Percentiles rank a stretch among this genome's conserved stretches.
Evolutionary conservation across 1,284 basidiomycete genomes (phyloP).

Genomic region (Sanghuangporus sanghuang): DNA sequence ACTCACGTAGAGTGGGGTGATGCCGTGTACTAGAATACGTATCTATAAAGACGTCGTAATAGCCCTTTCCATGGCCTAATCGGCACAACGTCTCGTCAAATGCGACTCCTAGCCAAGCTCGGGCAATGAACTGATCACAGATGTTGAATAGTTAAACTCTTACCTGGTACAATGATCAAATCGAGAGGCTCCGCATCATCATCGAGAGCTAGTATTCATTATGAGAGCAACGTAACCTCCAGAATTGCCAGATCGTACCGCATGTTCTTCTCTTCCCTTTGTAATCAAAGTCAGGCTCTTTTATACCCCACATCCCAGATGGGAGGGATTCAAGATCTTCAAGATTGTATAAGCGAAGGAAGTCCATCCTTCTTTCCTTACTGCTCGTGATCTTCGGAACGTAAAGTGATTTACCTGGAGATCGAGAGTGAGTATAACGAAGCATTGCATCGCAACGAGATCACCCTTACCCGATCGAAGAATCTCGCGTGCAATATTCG

Average conservation of each 20-base stretch:
- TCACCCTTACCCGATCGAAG: constrained; percentile 40
- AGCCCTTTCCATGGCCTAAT: constrained; percentile 76
- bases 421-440: neutral
- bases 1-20: constrained; percentile 25
- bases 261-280: constrained; percentile 38
- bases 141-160: constrained; percentile 14
- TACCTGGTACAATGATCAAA: constrained; percentile 67
- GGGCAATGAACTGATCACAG: constrained; percentile 7
- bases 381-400: constrained; percentile 58
- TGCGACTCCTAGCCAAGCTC: constrained; percentile 56
- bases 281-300: constrained; percentile 52
- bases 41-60: constrained; percentile 70
- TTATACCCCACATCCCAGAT: constrained; percentile 66
- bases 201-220: constrained; percentile 37
- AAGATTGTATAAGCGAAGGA: constrained; percentile 52
- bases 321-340: constrained; percentile 55
- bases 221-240: neutral
- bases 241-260: constrained; percentile 35
- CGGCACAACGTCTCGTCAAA: constrained; percentile 67
- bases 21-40: constrained; percentile 33
- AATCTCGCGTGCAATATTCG: constrained; percentile 41
- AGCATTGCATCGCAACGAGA: neutral
- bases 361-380: constrained; percentile 53
- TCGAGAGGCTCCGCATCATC: constrained; percentile 43
- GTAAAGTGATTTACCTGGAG: constrained; percentile 57